Conservation (phyloP, 2,329 filamentous ascomycete species). For the Aureobasidium sp. region DNA sequence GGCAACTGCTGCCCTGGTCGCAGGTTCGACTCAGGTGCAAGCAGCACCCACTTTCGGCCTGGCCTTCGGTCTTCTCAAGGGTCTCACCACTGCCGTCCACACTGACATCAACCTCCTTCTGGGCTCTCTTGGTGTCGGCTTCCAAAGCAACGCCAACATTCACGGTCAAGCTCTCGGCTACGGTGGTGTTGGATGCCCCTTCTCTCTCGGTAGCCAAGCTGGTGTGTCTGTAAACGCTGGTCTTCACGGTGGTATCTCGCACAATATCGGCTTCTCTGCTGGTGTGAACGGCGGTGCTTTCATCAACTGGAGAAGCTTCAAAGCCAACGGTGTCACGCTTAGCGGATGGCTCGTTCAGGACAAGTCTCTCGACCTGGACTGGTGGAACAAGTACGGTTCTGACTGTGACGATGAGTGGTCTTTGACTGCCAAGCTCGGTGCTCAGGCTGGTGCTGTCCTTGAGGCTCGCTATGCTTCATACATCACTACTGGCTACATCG, state of each 20-base stretch:
- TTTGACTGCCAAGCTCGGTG: slow-evolving; percentile 27
- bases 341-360: slow-evolving; percentile 32
- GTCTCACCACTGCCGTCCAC: not conserved
- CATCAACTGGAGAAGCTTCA: slow-evolving; percentile 22
- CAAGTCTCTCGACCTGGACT: slow-evolving; percentile 9
- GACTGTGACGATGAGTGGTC: slow-evolving; percentile 30
- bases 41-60: slow-evolving; percentile 12
- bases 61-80: not conserved
- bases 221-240: slow-evolving; percentile 7
- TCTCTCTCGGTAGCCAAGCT: not conserved
- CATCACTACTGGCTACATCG: slow-evolving; percentile 13
- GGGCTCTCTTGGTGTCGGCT: not conserved
- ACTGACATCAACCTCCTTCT: not conserved
- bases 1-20: slow-evolving; percentile 4
- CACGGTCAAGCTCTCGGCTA: slow-evolving; percentile 7
- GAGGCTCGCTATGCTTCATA: slow-evolving; percentile 29
- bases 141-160: not conserved
- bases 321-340: slow-evolving; percentile 24
- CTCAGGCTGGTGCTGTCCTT: slow-evolving; percentile 24
- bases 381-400: slow-evolving; percentile 10
- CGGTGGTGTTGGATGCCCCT: slow-evolving; percentile 3
- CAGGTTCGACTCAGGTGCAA: slow-evolving; percentile 10
- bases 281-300: slow-evolving; percentile 5
- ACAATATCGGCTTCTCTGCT: slow-evolving; percentile 1
- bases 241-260: slow-evolving; percentile 1